Evolutionary conservation across 2,329 filamentous ascomycete species (phyloP).

Genomic region (Phaeosphaeriaceae sp.): DNA sequence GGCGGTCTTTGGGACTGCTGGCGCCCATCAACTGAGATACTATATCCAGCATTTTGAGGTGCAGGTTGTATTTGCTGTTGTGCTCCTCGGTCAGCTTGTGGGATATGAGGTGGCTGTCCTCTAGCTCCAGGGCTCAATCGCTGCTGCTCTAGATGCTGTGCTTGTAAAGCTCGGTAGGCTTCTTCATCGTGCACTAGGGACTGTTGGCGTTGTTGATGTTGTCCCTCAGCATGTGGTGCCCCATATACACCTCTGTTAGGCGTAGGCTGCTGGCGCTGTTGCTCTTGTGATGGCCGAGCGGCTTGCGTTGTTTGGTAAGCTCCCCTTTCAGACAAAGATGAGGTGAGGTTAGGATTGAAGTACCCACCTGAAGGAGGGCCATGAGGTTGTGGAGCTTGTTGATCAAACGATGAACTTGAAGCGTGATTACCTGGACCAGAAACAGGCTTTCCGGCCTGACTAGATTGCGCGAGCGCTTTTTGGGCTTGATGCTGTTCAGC

Average conservation of each 20-base stretch:
- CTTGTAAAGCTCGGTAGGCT: conserved; percentile 5
- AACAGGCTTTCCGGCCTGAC: conserved; percentile 12
- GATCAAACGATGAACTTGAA: conserved; percentile 8
- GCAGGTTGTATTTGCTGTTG: not conserved
- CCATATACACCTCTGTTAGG: conserved; percentile 6
- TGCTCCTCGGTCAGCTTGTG: not conserved
- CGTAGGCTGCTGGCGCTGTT: conserved; percentile 13
- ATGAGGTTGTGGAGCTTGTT: conserved; percentile 7
- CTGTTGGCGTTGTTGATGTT: conserved; percentile 1
- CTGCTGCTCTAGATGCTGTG: conserved; percentile 10
- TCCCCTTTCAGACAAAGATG: conserved; percentile 14
- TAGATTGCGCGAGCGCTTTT: conserved; percentile 6
- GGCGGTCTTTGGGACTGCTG: conserved; percentile 1
- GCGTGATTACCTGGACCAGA: conserved; percentile 4
- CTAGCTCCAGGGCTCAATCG: conserved; percentile 7
- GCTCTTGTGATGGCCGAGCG: conserved; percentile 17
- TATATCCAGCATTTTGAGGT: not conserved
- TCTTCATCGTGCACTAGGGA: conserved; percentile 6
- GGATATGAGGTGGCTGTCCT: not conserved
- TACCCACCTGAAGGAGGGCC: conserved; percentile 29
- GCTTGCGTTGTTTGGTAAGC: conserved; percentile 23
- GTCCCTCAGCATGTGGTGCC: conserved; percentile 5
- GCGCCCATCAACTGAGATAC: not conserved
- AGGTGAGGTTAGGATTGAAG: conserved; percentile 27
- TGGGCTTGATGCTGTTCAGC: conserved; percentile 27